Evolutionary conservation across 108 stramenopile species (phyloP).

Genomic region (Schizochytrium sp.): DNA sequence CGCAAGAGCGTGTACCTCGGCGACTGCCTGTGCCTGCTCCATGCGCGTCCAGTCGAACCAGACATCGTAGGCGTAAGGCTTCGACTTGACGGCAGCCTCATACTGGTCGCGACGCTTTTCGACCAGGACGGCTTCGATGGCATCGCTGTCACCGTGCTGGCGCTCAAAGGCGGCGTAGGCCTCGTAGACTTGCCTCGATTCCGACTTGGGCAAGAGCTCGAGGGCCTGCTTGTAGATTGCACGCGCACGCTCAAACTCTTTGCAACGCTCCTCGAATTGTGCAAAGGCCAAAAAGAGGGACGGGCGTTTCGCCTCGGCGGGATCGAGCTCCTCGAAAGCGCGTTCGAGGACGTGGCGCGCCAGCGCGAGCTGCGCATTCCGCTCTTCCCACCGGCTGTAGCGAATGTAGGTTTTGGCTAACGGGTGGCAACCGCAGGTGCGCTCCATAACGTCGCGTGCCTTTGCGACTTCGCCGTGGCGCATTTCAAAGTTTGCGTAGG

Average conservation of each 20-base stretch:
- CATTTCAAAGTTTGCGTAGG: conserved; percentile 88
- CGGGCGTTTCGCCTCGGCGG: conserved; percentile 70
- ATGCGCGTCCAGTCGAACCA: conserved; percentile 96
- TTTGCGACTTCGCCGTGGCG: conserved; percentile 58
- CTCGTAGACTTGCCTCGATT: conserved; percentile 35
- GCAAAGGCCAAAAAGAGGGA: conserved; percentile 84
- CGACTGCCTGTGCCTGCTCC: conserved; percentile 64
- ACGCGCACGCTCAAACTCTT: conserved; percentile 91
- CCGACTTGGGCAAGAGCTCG: conserved; percentile 62
- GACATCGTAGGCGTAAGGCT: conserved; percentile 85
- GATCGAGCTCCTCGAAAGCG: conserved; percentile 76
- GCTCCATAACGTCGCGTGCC: conserved; percentile 40
- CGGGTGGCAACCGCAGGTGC: conserved; percentile 87
- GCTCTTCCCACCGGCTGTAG: conserved; percentile 98
- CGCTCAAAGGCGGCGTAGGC: conserved; percentile 84
- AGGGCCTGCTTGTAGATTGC: conserved; percentile 92
- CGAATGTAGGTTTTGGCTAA: conserved; percentile 72
- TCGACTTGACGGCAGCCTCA: conserved; percentile 53
- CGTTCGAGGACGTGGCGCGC: conserved; percentile 89
- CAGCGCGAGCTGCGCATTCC: conserved; percentile 73
- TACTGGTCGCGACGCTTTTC: conserved; percentile 76
- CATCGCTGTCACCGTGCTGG: conserved; percentile 81
- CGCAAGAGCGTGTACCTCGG: neutral
- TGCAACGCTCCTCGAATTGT: conserved; percentile 68
- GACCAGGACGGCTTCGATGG: conserved; percentile 77